Base-by-base conservation (phyloP, 2,329 filamentous ascomycete species). In the Trichoderma aggressivum region DNA sequence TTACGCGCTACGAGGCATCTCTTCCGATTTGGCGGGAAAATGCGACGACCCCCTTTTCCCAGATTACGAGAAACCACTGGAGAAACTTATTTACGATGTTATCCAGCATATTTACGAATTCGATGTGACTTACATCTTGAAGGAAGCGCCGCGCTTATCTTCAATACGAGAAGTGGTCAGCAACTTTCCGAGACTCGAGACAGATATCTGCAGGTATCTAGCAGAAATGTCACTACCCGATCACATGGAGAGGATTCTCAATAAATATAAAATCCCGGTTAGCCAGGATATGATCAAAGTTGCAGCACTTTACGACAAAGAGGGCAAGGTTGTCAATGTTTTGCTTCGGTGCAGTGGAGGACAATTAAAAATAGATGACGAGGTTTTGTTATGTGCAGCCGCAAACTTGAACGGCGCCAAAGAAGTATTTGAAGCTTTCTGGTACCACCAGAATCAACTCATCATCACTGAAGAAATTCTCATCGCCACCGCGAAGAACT, bases 101-200 rank as follows among this genome's bases (percentile, higher is more conserved):
- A 6, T 56, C 3, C 32, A 11, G 4, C 28, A 28, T 21, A n/a
- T 66, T 2, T 53, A 65, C 30, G 16, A 3, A 3, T 28, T 28
- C 28, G 30, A 55, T 3, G 16, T 26, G 21, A 26, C 26, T 3
- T 28, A 28, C 3, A 1, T 12, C 4, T 28, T 55, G 12, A 11
- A 11, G 1, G 6, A 5, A 3, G 2, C 1, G 14, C 1, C 3
- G 21, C n/a, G 8, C 12, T 21, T 32, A 1, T 11, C 3, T 3
- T 14, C 62, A 11, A 26, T 65, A 1, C 30, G 21, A 28, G 8
- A 56, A 7, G 3, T 65, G 4, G 7, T 26, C 3, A 14, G 2
- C 1, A 3, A 3, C 21, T 18, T 65, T 5, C 32, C 6, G 1
- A 3, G 3, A 3, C 21, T 56, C 21, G 8, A 39, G 3, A 3